Base-by-base conservation (phyloP, 75 land plant species). In the Pinus albicaulis region DNA sequence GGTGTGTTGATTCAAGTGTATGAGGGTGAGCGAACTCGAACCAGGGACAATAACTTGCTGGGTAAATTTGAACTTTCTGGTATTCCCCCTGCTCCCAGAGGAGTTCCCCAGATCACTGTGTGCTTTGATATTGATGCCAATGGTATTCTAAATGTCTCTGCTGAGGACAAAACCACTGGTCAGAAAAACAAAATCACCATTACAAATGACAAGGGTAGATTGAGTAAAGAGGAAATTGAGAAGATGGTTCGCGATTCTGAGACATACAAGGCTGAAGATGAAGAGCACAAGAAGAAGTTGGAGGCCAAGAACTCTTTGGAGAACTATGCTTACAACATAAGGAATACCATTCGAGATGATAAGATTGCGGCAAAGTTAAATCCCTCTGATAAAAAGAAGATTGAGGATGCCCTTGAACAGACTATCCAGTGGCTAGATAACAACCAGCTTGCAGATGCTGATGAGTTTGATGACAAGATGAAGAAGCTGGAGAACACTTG, bases 191-290 rank as follows among this genome's bases (percentile, higher is more conserved):
- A 80, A 80, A 69, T 80, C n/a, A n/a, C n/a, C 20, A 85, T 85
- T 26, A 85, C 87, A 62, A 85, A 85, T 77, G 86, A 84, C 68
- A 82, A 84, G 76, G 86, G 86, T 7, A 53, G 86, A 70, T 25
- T 84, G 60, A 83, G 86, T 15, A 85, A 83, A 78, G 87, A 79
- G n/a, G 87, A 83, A 75, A 83, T 86, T 58, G 85, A 82, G 76
- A 85, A 85, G 81, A 77, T 85, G 86, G 87, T 85, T 19, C 86
- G n/a, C 83, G 13, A n/a, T n/a, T 87, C 86, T n/a, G 78, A 85
- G 81, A 73, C 55, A 17, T 83, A 83, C 74, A 85, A 83, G 77
- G 44, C 86, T 28, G 86, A 85, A 76, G 87, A 85, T 38, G 87
- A 85, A n/a, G 87, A 85, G 62, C 79, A 76, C 52, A 82, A 82